A percentile compares a stretch with the other conserved stretches of the same genome.
Evolutionary conservation across 129 eudicot genomes (phyloP).

Genomic region (Saussurea involucrata): DNA sequence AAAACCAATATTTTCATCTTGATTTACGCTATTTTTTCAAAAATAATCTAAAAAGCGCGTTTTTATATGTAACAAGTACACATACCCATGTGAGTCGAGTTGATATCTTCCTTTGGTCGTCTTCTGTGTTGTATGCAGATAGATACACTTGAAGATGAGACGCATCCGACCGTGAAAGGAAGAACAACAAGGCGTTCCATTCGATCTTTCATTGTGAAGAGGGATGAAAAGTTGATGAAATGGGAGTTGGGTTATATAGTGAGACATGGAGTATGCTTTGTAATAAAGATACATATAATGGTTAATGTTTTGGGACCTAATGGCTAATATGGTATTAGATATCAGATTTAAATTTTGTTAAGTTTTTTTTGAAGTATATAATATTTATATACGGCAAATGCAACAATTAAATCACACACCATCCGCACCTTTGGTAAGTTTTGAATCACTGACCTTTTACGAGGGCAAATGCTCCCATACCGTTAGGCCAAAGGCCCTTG

Average conservation of each 20-base stretch:
- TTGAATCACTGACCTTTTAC: too few relatives aligned
- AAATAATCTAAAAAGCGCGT: not conserved
- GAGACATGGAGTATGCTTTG: conserved; percentile 20
- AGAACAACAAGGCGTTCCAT: conserved; percentile 67
- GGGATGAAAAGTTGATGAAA: conserved; percentile 16
- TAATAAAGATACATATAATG: conserved; percentile 20
- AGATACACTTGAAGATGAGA: conserved; percentile 66
- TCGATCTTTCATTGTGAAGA: conserved; percentile 51
- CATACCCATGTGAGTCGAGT: conserved; percentile 40
- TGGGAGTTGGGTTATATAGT: conserved; percentile 12
- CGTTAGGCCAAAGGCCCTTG: too few relatives aligned
- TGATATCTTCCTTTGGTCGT: conserved; percentile 32
- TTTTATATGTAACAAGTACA: not conserved
- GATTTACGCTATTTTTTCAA: not conserved
- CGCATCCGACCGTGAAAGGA: conserved; percentile 68
- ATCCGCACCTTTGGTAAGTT: too few relatives aligned
- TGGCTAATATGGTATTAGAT: not conserved
- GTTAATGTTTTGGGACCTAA: not conserved
- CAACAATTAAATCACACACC: too few relatives aligned
- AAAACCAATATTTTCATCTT: not conserved
- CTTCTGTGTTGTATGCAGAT: conserved; percentile 42
- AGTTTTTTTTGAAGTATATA: too few relatives aligned
- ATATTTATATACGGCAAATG: too few relatives aligned
- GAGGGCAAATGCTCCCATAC: too few relatives aligned
- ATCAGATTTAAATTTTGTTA: not conserved